Evolutionary conservation across 1,139 yeast species (phyloP).

Genomic region (Blastobotrys elegans): DNA sequence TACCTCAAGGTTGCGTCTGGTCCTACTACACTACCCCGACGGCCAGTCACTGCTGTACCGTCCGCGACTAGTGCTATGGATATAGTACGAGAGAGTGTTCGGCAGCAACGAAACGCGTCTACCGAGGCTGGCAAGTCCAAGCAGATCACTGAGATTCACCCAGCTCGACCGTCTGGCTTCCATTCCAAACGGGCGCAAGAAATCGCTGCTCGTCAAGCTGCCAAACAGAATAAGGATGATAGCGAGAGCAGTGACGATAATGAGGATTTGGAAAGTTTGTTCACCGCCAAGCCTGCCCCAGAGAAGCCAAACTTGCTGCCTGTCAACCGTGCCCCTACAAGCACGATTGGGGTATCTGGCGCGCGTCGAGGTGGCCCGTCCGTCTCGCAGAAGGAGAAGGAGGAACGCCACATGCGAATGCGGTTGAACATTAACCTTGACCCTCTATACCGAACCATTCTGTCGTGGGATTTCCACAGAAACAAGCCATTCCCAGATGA

Average conservation of each 20-base stretch:
- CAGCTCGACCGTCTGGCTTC: slow-evolving; percentile 83
- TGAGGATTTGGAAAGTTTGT: slow-evolving; percentile 27
- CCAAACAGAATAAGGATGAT: slow-evolving; percentile 1
- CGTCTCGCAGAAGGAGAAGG: slow-evolving; percentile 43
- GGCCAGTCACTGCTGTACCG: slow-evolving; percentile 16
- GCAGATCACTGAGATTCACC: slow-evolving; percentile 40
- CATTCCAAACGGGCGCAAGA: slow-evolving; percentile 37
- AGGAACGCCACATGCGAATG: slow-evolving; percentile 72
- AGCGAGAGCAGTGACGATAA: slow-evolving; percentile 23
- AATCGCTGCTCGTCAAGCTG: slow-evolving; percentile 19
- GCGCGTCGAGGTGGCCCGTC: not conserved
- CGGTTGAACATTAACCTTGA: slow-evolving; percentile 74
- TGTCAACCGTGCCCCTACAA: not conserved
- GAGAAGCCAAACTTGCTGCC: slow-evolving; percentile 1
- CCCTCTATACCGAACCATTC: slow-evolving; percentile 64
- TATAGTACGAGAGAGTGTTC: slow-evolving; percentile 27
- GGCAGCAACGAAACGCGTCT: slow-evolving; percentile 13
- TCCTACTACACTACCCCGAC: slow-evolving; percentile 15
- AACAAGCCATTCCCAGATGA: slow-evolving; percentile 55
- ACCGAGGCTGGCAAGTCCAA: slow-evolving; percentile 16
- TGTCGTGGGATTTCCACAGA: slow-evolving; percentile 73
- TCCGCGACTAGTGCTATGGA: slow-evolving; percentile 27
- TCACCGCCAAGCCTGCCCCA: slow-evolving; percentile 20
- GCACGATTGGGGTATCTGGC: not conserved
- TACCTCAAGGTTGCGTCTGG: slow-evolving; percentile 19